Percentiles rank a stretch among this genome's conserved stretches.
phyloP scores from a whole-genome alignment of 257 asterid species.

The Mentha longifolia region DNA sequence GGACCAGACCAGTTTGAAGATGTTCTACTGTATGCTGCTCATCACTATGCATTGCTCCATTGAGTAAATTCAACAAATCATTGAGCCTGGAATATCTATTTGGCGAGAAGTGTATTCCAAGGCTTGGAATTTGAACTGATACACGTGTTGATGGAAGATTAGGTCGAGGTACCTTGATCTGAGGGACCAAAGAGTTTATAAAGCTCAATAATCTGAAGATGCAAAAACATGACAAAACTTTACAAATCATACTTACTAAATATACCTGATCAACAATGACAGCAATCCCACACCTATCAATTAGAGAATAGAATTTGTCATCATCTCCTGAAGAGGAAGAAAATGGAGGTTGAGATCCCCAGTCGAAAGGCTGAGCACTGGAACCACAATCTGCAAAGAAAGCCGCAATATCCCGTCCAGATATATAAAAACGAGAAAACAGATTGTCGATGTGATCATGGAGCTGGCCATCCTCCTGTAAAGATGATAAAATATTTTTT shows the following conservation, averaged over 20 bases:
- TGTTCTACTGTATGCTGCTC: slow-evolving; percentile 60
- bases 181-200: slow-evolving; percentile 33
- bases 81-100: slow-evolving; percentile 76
- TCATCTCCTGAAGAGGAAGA: slow-evolving; percentile 60
- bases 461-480: slow-evolving; percentile 68
- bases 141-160: slow-evolving; percentile 83
- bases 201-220: slow-evolving; percentile 24
- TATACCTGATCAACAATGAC: slow-evolving; percentile 95
- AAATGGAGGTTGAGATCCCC: slow-evolving; percentile 56
- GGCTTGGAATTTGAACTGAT: slow-evolving; percentile 89
- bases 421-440: slow-evolving; percentile 85
- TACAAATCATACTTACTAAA: slow-evolving; percentile 19
- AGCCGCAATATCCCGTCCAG: slow-evolving; percentile 97
- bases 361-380: slow-evolving; percentile 51
- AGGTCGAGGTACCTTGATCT: slow-evolving; percentile 89
- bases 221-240: slow-evolving; percentile 13
- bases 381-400: slow-evolving; percentile 74
- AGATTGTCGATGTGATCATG: slow-evolving; percentile 68
- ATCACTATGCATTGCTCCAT: slow-evolving; percentile 60
- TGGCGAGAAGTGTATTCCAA: slow-evolving; percentile 97
- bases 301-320: slow-evolving; percentile 63
- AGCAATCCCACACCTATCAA: slow-evolving; percentile 93
- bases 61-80: slow-evolving; percentile 63
- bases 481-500: slow-evolving; percentile 33
- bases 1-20: slow-evolving; percentile 61